These are phyloP conservation scores for Cyclotella distinguenda DNA, from an alignment of 108 stramenopile genomes.

Conservation along the genomic window DNA sequence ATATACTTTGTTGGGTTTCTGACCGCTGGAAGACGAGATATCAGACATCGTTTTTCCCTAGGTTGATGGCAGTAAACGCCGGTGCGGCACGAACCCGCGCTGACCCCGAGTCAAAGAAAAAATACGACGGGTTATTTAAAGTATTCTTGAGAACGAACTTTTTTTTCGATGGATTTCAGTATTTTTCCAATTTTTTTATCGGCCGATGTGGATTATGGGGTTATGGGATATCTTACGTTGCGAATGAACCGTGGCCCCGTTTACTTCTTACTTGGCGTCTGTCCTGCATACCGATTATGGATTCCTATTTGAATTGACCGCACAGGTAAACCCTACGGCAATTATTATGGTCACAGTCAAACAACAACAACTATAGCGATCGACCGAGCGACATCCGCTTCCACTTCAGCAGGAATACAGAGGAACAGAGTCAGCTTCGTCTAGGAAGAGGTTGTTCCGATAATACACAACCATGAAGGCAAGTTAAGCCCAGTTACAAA, in stretches of 20 bases:
- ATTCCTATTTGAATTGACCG: background rate
- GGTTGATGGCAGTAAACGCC: no score
- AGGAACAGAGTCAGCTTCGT: background rate
- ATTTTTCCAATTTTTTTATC: no score
- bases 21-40: no score
- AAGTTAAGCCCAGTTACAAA: conserved; percentile 7
- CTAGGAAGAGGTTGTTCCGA: background rate
- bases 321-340: no score
- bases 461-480: conserved; percentile 40
- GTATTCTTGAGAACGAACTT: no score
- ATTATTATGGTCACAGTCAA: background rate
- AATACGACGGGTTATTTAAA: no score
- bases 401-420: background rate
- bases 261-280: conserved; percentile 19
- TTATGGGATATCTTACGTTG: background rate
- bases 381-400: background rate
- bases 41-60: no score
- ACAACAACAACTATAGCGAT: background rate
- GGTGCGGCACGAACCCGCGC: no score
- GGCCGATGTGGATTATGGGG: no score
- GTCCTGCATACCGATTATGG: conserved; percentile 4
- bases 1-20: no score
- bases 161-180: no score
- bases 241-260: background rate
- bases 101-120: no score